Base-by-base conservation (phyloP, 2,329 filamentous ascomycete genomes). In the Stagonosporopsis chrysanthemi region DNA sequence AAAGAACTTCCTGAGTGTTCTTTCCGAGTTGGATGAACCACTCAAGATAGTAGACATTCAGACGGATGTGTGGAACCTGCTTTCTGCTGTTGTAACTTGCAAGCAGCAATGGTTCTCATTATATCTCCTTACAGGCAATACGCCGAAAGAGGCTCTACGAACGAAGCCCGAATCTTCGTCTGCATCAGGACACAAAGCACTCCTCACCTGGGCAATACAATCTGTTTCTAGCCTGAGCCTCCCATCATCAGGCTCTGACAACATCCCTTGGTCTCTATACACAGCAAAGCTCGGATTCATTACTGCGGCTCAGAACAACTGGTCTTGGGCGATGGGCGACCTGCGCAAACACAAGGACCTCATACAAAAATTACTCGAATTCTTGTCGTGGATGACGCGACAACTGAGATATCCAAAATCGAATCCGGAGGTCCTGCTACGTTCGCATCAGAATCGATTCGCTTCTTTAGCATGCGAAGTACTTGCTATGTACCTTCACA, bases 91-190 rank as follows among this genome's bases (percentile, higher is more conserved):
- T 43, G 86, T 99, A 58, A 90, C 90, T 64, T 93, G 92, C 72
- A 88, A 92, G 61, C 95, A 99, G 73, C 93, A 97, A 71, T 98
- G 94, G 91, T 91, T 99, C 80, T 91, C 94, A 0, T 91, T 97
- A 60, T 96, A 93, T 71, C 83, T 99, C 8, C 86, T 98, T 36
- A 97, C 92, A 6, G 95, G 93, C 22, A 89, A 88, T 70, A 92
- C 92, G 0, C 92, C 94, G 4, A 87, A 90, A 60, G 88, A 95
- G 65, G 85, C 89, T 5, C 80, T 92, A 69, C 86, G 86, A 40
- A 82, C 81, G 41, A 74, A 75, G 43, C 84, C 84, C 64, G 79
- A 83, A 26, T 52, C 57, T 7, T 42, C 66, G 7, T 41, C 63
- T 43, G 56, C 52, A 12, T 66, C 82, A 14, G 78, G 80, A 60